Conservation (phyloP, 176 grass and related monocot species). For the Elymus sibiricus region DNA sequence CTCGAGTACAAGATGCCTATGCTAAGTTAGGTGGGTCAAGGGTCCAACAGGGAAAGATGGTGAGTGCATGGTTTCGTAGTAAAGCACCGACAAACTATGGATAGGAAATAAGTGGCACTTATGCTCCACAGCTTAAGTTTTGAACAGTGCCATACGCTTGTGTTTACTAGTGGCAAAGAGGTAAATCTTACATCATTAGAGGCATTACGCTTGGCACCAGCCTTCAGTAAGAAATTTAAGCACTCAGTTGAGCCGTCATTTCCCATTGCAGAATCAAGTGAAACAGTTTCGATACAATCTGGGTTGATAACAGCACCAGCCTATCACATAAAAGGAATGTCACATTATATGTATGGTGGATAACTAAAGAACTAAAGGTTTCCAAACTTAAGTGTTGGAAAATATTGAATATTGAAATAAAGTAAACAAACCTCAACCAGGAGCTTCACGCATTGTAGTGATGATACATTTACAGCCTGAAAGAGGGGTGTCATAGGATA, state of each 20-base stretch:
- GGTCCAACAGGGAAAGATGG: neutral
- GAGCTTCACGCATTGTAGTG: conserved; percentile 30
- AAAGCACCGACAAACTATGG: neutral
- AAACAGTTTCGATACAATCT: conserved; percentile 22
- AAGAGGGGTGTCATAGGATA: conserved; percentile 32
- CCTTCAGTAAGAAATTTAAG: conserved; percentile 18
- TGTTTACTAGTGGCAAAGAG: neutral
- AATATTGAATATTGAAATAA: conserved; percentile 14
- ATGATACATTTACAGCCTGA: conserved; percentile 23
- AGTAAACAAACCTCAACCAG: conserved; percentile 20
- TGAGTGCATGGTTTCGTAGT: neutral
- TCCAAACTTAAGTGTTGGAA: neutral
- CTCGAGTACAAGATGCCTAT: neutral
- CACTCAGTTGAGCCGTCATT: conserved; percentile 23
- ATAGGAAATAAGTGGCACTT: neutral
- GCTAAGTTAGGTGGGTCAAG: neutral
- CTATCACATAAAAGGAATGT: conserved; percentile 19
- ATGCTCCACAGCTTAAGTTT: neutral
- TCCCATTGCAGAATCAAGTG: neutral
- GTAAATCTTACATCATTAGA: conserved; percentile 16
- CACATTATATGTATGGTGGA: neutral
- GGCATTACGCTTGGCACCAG: neutral
- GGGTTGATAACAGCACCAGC: conserved; percentile 32
- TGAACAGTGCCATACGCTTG: neutral
- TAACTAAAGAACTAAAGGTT: neutral